phyloP scores from a whole-genome alignment of 2,329 filamentous ascomycete genomes.

The Lachnellula arida region DNA sequence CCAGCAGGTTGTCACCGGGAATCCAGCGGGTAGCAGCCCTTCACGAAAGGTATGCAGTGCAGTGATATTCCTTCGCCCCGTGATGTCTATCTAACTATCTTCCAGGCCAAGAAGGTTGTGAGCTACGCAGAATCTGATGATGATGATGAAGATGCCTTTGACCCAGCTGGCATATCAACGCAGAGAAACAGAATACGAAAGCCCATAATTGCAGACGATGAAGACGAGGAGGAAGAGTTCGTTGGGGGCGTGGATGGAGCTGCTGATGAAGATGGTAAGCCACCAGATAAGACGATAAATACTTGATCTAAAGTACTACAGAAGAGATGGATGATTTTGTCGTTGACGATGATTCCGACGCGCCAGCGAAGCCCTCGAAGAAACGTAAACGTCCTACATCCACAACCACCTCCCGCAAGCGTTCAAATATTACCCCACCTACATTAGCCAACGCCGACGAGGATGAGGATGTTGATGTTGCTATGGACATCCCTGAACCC shows the following conservation, averaged over 20 bases:
- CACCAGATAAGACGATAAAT: background rate
- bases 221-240: conserved; percentile 66
- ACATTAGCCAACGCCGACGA: conserved; percentile 35
- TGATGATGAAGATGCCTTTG: conserved; percentile 60
- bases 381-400: conserved; percentile 61
- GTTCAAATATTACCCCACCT: conserved; percentile 51
- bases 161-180: conserved; percentile 36
- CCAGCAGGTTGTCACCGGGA: conserved; percentile 40
- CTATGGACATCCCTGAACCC: conserved; percentile 52
- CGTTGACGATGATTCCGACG: conserved; percentile 76
- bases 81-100: background rate
- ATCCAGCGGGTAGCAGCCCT: conserved; percentile 61
- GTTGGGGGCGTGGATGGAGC: conserved; percentile 54
- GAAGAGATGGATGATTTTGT: conserved; percentile 83
- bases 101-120: conserved; percentile 57
- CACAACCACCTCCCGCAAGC: conserved; percentile 56
- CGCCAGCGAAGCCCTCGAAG: conserved; percentile 49
- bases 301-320: conserved; percentile 23
- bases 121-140: conserved; percentile 85
- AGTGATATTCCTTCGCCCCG: background rate
- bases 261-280: conserved; percentile 50
- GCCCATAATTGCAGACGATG: conserved; percentile 59
- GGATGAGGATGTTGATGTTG: conserved; percentile 47
- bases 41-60: conserved; percentile 63
- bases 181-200: conserved; percentile 40